phyloP scores from a whole-genome alignment of 2,329 filamentous ascomycete genomes.

The Diaporthe capsici region DNA sequence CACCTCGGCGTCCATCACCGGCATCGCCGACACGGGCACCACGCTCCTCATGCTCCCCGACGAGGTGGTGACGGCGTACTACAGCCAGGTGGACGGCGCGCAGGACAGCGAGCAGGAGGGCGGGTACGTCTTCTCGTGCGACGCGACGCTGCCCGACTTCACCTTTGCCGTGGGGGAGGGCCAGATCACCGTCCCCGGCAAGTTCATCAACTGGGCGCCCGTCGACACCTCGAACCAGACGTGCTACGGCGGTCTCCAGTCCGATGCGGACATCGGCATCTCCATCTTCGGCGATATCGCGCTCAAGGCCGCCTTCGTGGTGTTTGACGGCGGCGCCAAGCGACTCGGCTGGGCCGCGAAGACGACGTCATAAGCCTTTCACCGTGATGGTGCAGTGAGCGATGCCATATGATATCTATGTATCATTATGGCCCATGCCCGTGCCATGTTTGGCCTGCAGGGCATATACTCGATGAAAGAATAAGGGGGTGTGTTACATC shows the following conservation, averaged over 20 bases:
- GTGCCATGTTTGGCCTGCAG: background rate
- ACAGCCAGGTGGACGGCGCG: constrained; percentile 57
- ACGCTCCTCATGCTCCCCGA: constrained; percentile 62
- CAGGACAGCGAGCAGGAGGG: constrained; percentile 53
- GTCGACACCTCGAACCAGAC: constrained; percentile 42
- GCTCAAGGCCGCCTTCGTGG: constrained; percentile 50
- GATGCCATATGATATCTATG: background rate
- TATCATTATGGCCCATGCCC: no score
- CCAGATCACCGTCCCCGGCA: constrained; percentile 58
- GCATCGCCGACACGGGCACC: constrained; percentile 66
- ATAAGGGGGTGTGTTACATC: background rate
- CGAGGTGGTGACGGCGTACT: constrained; percentile 60
- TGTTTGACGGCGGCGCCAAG: constrained; percentile 52
- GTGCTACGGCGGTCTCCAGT: constrained; percentile 55
- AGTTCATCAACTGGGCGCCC: constrained; percentile 54
- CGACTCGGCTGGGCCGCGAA: constrained; percentile 58
- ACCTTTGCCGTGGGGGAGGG: constrained; percentile 58
- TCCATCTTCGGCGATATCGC: constrained; percentile 49
- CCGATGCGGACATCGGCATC: constrained; percentile 46
- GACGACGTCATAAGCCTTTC: constrained; percentile 33
- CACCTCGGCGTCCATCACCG: constrained; percentile 46
- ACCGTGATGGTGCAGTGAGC: background rate
- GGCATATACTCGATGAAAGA: background rate
- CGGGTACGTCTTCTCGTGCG: constrained; percentile 61
- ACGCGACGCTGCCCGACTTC: constrained; percentile 57